These are phyloP conservation scores for Debaryomyces prosopidis DNA, from an alignment of 805 yeast species.

Conservation along the genomic window DNA sequence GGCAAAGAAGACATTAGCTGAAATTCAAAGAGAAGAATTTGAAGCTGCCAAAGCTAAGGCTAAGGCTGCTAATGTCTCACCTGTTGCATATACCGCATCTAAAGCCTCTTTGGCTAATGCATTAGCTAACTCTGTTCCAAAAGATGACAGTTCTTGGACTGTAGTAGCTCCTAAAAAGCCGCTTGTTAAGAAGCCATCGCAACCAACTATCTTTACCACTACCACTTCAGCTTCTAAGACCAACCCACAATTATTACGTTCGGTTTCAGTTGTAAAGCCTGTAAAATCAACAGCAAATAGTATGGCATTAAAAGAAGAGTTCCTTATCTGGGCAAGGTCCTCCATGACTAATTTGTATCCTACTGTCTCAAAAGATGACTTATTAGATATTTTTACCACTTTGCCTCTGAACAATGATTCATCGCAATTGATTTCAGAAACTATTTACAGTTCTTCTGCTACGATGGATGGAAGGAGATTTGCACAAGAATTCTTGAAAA, in stretches of 20 bases:
- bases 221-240: conserved; percentile 19
- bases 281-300: conserved; percentile 25
- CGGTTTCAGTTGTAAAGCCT: conserved; percentile 33
- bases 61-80: conserved; percentile 9
- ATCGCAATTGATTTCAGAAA: conserved; percentile 84
- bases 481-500: conserved; percentile 84
- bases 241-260: conserved; percentile 37
- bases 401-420: conserved; percentile 78
- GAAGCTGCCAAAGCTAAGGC: conserved; percentile 34
- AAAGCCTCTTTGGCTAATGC: conserved; percentile 35
- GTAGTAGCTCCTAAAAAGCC: conserved; percentile 43
- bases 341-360: conserved; percentile 67
- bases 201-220: conserved; percentile 14
- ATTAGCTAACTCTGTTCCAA: conserved; percentile 26
- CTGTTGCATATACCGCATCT: not conserved
- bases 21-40: conserved; percentile 62
- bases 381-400: conserved; percentile 75
- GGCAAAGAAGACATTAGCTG: conserved; percentile 55
- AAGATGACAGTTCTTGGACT: conserved; percentile 43
- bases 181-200: conserved; percentile 22
- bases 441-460: conserved; percentile 83
- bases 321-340: conserved; percentile 70
- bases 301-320: conserved; percentile 48
- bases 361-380: conserved; percentile 75
- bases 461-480: conserved; percentile 94